Conservation (phyloP, 2,329 filamentous ascomycete genomes). For the Beauveria sp. region DNA sequence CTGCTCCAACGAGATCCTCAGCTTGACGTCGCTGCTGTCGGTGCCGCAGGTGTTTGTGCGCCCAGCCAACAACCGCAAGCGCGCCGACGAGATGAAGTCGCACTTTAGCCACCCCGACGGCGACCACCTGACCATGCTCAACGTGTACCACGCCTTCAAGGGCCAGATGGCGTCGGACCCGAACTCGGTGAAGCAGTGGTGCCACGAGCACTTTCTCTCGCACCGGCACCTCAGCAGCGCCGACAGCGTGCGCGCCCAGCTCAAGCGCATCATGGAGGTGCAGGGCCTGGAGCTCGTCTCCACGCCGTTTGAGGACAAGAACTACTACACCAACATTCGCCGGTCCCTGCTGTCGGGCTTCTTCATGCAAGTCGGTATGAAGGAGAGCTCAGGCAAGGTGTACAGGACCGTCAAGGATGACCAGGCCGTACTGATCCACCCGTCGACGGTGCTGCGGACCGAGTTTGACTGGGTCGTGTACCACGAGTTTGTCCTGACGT, state of each 20-base stretch:
- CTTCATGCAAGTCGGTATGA: conserved; percentile 99
- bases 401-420: conserved; percentile 97
- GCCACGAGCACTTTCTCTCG: conserved; percentile 92
- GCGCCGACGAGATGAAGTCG: conserved; percentile 95
- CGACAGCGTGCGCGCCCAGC: conserved; percentile 86
- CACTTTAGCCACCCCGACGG: conserved; percentile 89
- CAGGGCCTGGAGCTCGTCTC: conserved; percentile 78
- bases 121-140: conserved; percentile 91
- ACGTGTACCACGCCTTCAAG: conserved; percentile 98
- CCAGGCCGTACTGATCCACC: conserved; percentile 86
- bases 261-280: conserved; percentile 95
- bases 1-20: conserved; percentile 97
- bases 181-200: conserved; percentile 78
- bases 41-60: conserved; percentile 92
- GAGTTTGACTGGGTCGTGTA: conserved; percentile 97
- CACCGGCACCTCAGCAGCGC: conserved; percentile 83
- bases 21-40: conserved; percentile 85
- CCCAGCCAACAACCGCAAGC: conserved; percentile 75
- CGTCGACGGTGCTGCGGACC: conserved; percentile 78
- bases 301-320: conserved; percentile 87
- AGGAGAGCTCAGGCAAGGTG: conserved; percentile 77
- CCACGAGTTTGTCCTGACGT: conserved; percentile 96
- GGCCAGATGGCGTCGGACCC: conserved; percentile 51
- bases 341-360: conserved; percentile 88
- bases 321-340: conserved; percentile 97